phyloP scores from a whole-genome alignment of 805 yeast species.

The Zygosaccharomyces pseudorouxii region DNA sequence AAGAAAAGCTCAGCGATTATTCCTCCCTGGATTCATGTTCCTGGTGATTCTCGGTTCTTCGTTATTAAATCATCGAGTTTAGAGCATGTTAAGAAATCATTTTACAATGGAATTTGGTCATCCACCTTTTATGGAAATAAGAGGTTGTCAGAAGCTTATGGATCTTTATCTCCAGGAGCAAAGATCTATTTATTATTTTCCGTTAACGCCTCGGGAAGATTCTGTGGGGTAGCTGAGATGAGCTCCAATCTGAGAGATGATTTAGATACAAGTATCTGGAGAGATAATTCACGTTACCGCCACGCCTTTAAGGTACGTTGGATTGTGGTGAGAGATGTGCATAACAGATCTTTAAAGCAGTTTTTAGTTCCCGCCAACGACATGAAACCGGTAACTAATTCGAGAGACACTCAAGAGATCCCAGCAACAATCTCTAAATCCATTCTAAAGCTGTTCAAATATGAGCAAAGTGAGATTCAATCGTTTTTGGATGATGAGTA shows the following conservation, averaged over 20 bases:
- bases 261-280: slow-evolving; percentile 44
- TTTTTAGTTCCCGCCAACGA: slow-evolving; percentile 44
- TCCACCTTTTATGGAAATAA: slow-evolving; percentile 55
- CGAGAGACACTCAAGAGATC: slow-evolving; percentile 59
- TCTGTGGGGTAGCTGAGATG: slow-evolving; percentile 59
- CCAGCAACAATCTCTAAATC: slow-evolving; percentile 46
- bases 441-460: slow-evolving; percentile 43
- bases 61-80: slow-evolving; percentile 53
- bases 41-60: slow-evolving; percentile 39
- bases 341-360: slow-evolving; percentile 44
- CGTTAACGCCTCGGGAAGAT: slow-evolving; percentile 53
- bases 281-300: slow-evolving; percentile 44
- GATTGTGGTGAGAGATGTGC: slow-evolving; percentile 48
- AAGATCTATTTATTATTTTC: slow-evolving; percentile 50
- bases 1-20: slow-evolving; percentile 17
- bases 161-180: slow-evolving; percentile 13
- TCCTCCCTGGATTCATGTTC: slow-evolving; percentile 30
- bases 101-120: slow-evolving; percentile 50
- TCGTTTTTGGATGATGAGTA: slow-evolving; percentile 22
- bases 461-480: slow-evolving; percentile 14
- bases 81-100: slow-evolving; percentile 47
- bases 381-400: slow-evolving; percentile 49
- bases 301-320: slow-evolving; percentile 52
- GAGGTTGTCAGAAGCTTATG: slow-evolving; percentile 44
- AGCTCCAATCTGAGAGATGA: slow-evolving; percentile 28